phyloP scores from a whole-genome alignment of 352 stramenopile species.

The Phytophthora colocasiae region DNA sequence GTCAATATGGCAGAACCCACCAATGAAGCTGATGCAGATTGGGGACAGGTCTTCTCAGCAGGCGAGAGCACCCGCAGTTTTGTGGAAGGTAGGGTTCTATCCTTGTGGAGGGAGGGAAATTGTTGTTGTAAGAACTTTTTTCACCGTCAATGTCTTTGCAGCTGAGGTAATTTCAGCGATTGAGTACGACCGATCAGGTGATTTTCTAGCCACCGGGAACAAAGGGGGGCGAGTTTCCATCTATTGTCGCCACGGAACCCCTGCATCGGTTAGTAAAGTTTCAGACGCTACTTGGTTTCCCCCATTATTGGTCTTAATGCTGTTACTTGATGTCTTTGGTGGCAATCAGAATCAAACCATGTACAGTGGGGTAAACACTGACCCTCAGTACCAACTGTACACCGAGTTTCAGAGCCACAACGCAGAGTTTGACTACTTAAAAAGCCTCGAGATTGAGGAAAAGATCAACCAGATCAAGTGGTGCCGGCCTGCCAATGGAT shows the following conservation, averaged over 20 bases:
- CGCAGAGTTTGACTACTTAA: constrained; percentile 98
- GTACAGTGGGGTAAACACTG: constrained; percentile 34
- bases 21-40: constrained; percentile 44
- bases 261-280: constrained; percentile 28
- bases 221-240: constrained; percentile 94
- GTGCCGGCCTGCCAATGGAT: constrained; percentile 88
- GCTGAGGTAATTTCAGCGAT: constrained; percentile 96
- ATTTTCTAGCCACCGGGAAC: constrained; percentile 95
- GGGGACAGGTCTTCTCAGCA: constrained; percentile 56
- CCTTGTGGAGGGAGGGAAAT: not conserved
- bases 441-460: constrained; percentile 97
- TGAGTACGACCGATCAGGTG: constrained; percentile 92
- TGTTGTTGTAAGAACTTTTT: not conserved
- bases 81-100: constrained; percentile 55
- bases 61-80: constrained; percentile 66
- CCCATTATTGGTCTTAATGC: not conserved
- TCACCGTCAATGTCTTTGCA: constrained; percentile 29
- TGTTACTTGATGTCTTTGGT: not conserved
- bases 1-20: constrained; percentile 38
- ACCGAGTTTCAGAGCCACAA: constrained; percentile 97
- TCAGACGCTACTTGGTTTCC: not conserved
- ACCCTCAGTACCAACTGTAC: constrained; percentile 78
- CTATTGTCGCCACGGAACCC: constrained; percentile 72
- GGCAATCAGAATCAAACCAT: constrained; percentile 38
- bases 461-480: constrained; percentile 98